These are phyloP conservation scores for Nicotiana knightiana DNA, from an alignment of 257 asterid genomes.

Conservation along the genomic window DNA sequence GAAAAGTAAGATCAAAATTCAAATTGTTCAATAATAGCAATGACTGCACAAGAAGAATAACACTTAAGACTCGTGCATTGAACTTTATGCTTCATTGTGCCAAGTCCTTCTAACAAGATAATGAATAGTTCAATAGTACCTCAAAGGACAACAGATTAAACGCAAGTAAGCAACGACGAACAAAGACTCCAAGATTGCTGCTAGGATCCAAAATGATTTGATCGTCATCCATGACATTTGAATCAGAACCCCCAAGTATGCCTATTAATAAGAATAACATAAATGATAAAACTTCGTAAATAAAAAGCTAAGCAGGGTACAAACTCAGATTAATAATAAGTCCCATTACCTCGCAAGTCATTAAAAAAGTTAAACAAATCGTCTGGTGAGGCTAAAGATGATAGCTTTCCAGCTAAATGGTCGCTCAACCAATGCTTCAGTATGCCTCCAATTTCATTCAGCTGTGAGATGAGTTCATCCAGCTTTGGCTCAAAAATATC, in stretches of 20 bases:
- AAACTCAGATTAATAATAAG: not conserved
- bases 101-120: not conserved
- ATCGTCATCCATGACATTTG: conserved; percentile 71
- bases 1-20: conserved; percentile 1
- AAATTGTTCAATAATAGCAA: not conserved
- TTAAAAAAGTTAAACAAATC: conserved; percentile 78
- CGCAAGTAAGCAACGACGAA: conserved; percentile 76
- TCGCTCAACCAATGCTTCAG: conserved; percentile 67
- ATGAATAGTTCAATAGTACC: conserved; percentile 35
- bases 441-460: conserved; percentile 58
- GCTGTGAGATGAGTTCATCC: conserved; percentile 52
- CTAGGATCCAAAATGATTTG: conserved; percentile 85
- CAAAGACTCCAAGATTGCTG: conserved; percentile 72
- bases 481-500: conserved; percentile 74
- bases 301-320: not conserved
- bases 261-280: conserved; percentile 33
- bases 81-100: not conserved
- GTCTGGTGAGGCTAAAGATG: conserved; percentile 67
- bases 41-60: not conserved
- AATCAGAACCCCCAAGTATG: conserved; percentile 60
- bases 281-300: not conserved
- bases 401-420: conserved; percentile 51
- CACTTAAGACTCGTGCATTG: not conserved
- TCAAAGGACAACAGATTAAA: conserved; percentile 81
- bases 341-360: conserved; percentile 62